phyloP scores from a whole-genome alignment of 1,139 yeast genomes.

The Yamadazyma dendronema region DNA sequence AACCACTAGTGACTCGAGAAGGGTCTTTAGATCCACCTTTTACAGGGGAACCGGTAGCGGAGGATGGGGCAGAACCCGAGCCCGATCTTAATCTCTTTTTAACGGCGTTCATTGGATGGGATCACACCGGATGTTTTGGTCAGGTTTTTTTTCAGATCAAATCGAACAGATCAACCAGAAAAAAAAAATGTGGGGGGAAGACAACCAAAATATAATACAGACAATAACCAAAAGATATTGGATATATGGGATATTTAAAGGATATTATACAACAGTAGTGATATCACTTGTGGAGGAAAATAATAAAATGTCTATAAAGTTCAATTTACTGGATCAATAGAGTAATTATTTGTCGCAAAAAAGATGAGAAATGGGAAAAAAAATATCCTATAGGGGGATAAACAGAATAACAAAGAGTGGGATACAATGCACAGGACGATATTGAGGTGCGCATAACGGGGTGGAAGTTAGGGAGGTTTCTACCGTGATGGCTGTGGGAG shows the following conservation, averaged over 20 bases:
- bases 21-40: slow-evolving; percentile 11
- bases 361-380: neutral
- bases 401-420: neutral
- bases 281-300: neutral
- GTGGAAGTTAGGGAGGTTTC: too few relatives aligned
- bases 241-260: too few relatives aligned
- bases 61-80: slow-evolving; percentile 5
- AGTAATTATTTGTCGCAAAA: neutral
- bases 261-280: too few relatives aligned
- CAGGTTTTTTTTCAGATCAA: too few relatives aligned
- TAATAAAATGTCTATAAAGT: too few relatives aligned
- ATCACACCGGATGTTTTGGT: too few relatives aligned
- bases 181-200: neutral
- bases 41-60: slow-evolving; percentile 12
- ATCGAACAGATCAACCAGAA: neutral
- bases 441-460: too few relatives aligned
- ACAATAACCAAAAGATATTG: too few relatives aligned
- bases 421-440: too few relatives aligned
- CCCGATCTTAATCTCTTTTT: slow-evolving; percentile 21
- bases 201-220: neutral
- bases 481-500: too few relatives aligned
- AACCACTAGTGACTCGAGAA: slow-evolving; percentile 3
- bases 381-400: neutral
- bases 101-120: slow-evolving; percentile 23
- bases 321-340: neutral